A percentile compares a stretch with the other conserved stretches of the same genome.
phyloP scores from a whole-genome alignment of 1,284 basidiomycete species.

The Tylopilus sp. region DNA sequence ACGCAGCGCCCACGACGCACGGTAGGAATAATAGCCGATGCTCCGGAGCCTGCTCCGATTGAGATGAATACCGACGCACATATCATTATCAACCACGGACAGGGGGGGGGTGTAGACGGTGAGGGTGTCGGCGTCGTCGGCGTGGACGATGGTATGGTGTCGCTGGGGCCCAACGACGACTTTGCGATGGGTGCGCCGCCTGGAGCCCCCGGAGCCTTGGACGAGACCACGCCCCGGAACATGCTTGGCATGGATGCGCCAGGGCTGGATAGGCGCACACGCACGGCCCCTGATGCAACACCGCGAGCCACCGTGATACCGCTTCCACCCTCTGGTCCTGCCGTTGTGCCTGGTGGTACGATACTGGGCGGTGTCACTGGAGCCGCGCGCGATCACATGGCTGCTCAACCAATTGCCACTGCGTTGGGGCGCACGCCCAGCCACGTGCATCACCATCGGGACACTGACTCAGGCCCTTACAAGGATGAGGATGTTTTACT shows the following conservation, averaged over 20 bases:
- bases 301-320: slow-evolving; percentile 39
- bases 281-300: slow-evolving; percentile 37
- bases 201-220: slow-evolving; percentile 72
- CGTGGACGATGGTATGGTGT: slow-evolving; percentile 68
- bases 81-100: slow-evolving; percentile 60
- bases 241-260: slow-evolving; percentile 29
- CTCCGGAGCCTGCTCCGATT: slow-evolving; percentile 39
- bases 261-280: slow-evolving; percentile 25
- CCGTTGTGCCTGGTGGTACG: slow-evolving; percentile 10
- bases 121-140: slow-evolving; percentile 44
- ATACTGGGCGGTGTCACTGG: slow-evolving; percentile 15
- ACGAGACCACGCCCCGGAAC: slow-evolving; percentile 33
- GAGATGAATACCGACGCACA: slow-evolving; percentile 54
- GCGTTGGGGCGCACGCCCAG: slow-evolving; percentile 24
- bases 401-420: slow-evolving; percentile 20
- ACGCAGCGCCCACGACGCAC: slow-evolving; percentile 42
- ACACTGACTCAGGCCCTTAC: slow-evolving; percentile 58
- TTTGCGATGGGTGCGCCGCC: slow-evolving; percentile 83
- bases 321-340: slow-evolving; percentile 29
- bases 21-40: slow-evolving; percentile 62
- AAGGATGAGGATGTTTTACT: slow-evolving; percentile 94
- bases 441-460: slow-evolving; percentile 27
- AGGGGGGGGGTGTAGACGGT: slow-evolving; percentile 41
- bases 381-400: slow-evolving; percentile 16
- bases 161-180: slow-evolving; percentile 68